Base-by-base conservation (phyloP, 805 yeast species). In the Sungouiozyma intestinalis region DNA sequence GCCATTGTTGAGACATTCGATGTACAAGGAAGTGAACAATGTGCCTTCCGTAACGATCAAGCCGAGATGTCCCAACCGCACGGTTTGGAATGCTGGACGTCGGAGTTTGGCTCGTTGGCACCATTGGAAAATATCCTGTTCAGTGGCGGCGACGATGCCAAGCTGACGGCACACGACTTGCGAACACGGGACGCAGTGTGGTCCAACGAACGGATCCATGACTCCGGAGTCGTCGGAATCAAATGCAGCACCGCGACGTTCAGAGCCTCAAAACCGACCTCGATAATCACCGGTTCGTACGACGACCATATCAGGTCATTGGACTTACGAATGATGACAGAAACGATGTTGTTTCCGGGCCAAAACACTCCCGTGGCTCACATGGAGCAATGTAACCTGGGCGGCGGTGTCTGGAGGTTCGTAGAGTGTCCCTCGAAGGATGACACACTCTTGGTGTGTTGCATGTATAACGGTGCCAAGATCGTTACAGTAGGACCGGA, bases 361-460 rank as follows among this genome's bases (percentile, higher is more conserved):
- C 53, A 67, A n/a, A 57, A 57, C 20, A 64, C 73, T 1, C 90
- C 90, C 0, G 62, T 60, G 24, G 66, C 68, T 0, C 55, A 58
- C n/a, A 21, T 41, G 4, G 60, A 67, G 13, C 64, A 66, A 35
- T 59, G 67, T 21, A 72, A 79, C 38, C 65, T 92, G 3, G 88
- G 86, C 1, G 97, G 98, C 4, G 98, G 98, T 1, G 97, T 90
- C 2, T 90, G 98, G 98, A 68, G 95, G 52, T 68, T 92, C 44
- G 65, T 77, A 6, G 95, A 95, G 2, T 68, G 75, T 16, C 74
- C 77, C 8, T 3, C 14, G 14, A 33, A 43, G 8, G 68, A 67
- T 29, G 63, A 73, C 43, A 64, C 74, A 35, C 70, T 90, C 0
- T 63, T 90, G 39, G 77, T 80, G 0, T 88, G 97, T 58, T 86